These are phyloP conservation scores for Cladophialophora immunda DNA, from an alignment of 2,329 filamentous ascomycete species.

Conservation along the genomic window DNA sequence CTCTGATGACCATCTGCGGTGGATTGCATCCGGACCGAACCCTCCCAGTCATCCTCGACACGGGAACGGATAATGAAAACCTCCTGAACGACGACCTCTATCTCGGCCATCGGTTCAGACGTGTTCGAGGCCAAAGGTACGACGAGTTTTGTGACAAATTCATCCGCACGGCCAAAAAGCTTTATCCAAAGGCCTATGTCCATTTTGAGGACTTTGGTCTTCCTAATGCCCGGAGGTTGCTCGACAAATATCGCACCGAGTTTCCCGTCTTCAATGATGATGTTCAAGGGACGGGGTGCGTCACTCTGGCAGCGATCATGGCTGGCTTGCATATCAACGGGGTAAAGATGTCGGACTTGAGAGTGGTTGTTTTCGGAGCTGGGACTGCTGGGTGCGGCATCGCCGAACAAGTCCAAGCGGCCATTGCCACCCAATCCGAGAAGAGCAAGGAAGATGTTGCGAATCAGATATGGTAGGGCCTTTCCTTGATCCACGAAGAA, in stretches of 20 bases:
- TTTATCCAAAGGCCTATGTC: constrained; percentile 81
- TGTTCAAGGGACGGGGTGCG: constrained; percentile 87
- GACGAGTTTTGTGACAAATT: constrained; percentile 80
- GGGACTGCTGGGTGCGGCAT: constrained; percentile 86
- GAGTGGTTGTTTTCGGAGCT: constrained; percentile 79
- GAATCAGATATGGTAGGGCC: constrained; percentile 70
- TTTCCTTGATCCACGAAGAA: neutral
- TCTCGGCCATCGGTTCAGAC: constrained; percentile 73
- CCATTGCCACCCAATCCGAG: constrained; percentile 73
- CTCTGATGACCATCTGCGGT: constrained; percentile 84
- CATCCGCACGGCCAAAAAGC: constrained; percentile 70
- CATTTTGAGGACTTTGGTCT: constrained; percentile 92
- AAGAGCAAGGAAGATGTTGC: constrained; percentile 77
- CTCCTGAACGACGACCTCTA: constrained; percentile 81
- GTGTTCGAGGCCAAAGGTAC: constrained; percentile 75
- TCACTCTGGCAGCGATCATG: constrained; percentile 83
- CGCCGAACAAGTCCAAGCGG: constrained; percentile 82
- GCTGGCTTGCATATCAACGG: constrained; percentile 75
- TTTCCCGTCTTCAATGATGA: constrained; percentile 92
- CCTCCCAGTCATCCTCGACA: constrained; percentile 83
- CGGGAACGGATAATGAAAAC: constrained; percentile 81
- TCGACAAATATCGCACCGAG: constrained; percentile 76
- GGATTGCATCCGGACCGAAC: constrained; percentile 82
- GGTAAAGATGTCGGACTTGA: constrained; percentile 71
- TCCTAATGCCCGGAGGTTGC: constrained; percentile 75